These are phyloP conservation scores for Backusella westeae DNA, from an alignment of 192 early-diverging fungal genomes.

Conservation along the genomic window DNA sequence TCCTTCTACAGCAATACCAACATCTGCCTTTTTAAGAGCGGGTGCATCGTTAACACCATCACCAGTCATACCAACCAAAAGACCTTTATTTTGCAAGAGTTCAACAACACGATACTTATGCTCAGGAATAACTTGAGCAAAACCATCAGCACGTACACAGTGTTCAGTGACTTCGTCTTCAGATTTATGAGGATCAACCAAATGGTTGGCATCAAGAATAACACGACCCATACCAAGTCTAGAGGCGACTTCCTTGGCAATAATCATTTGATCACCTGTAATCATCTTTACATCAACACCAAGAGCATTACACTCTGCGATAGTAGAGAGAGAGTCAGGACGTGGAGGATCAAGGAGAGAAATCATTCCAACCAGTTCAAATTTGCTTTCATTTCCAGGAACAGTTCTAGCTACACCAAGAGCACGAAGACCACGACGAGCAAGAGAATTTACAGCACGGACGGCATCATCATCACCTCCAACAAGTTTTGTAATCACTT, in stretches of 20 bases:
- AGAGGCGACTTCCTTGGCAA: conserved; percentile 88
- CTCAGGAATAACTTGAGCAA: conserved; percentile 97
- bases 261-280: conserved; percentile 94
- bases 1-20: conserved; percentile 95
- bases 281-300: conserved; percentile 96
- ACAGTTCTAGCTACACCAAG: conserved; percentile 86
- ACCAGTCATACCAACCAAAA: conserved; percentile 93
- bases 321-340: conserved; percentile 89
- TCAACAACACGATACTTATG: conserved; percentile 98
- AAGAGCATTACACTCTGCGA: conserved; percentile 75
- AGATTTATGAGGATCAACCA: conserved; percentile 74
- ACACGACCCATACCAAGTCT: conserved; percentile 91
- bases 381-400: conserved; percentile 62
- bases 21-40: conserved; percentile 95
- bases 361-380: conserved; percentile 88
- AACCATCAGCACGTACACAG: conserved; percentile 87
- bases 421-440: conserved; percentile 82
- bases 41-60: conserved; percentile 91
- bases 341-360: conserved; percentile 89
- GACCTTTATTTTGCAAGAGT: conserved; percentile 81
- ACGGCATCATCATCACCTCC: conserved; percentile 72
- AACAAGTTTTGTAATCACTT: conserved; percentile 74
- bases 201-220: conserved; percentile 84
- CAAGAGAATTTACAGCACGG: conserved; percentile 72
- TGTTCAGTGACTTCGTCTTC: conserved; percentile 86